phyloP scores from a whole-genome alignment of 768 basidiomycete species.

The Calvatia gigantea region DNA sequence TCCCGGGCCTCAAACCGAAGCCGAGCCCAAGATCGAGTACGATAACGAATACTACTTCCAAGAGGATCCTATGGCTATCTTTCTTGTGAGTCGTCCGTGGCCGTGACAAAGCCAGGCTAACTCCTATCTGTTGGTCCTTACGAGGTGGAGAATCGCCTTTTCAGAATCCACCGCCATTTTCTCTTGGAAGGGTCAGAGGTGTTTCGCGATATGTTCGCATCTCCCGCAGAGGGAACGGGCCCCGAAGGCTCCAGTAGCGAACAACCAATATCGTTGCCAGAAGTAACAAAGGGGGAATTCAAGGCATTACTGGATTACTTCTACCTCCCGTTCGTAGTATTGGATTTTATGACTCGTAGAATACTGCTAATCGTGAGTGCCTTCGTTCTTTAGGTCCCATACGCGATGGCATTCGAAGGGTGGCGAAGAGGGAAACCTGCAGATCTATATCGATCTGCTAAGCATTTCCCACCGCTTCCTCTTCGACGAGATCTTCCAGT shows the following conservation, averaged over 20 bases:
- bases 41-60: constrained; percentile 18
- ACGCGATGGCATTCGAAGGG: no score
- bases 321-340: constrained; percentile 31
- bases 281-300: constrained; percentile 31
- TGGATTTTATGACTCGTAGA: no score
- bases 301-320: constrained; percentile 35
- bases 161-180: constrained; percentile 34
- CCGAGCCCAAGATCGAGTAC: no score
- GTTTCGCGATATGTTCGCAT: constrained; percentile 35
- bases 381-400: no score
- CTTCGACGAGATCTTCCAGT: constrained; percentile 30
- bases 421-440: constrained; percentile 4
- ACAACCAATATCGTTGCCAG: constrained; percentile 28
- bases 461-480: constrained; percentile 37
- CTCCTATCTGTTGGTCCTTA: not conserved
- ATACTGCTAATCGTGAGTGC: no score
- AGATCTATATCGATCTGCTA: constrained; percentile 35
- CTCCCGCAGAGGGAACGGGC: constrained; percentile 15
- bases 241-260: constrained; percentile 30
- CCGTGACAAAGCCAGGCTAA: not conserved
- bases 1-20: no score
- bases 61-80: constrained; percentile 18
- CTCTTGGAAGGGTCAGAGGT: constrained; percentile 35
- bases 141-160: constrained; percentile 31
- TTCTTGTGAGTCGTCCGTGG: constrained; percentile 16